These are phyloP conservation scores for Backusella circina DNA, from an alignment of 192 early-diverging fungal genomes.

Conservation along the genomic window DNA sequence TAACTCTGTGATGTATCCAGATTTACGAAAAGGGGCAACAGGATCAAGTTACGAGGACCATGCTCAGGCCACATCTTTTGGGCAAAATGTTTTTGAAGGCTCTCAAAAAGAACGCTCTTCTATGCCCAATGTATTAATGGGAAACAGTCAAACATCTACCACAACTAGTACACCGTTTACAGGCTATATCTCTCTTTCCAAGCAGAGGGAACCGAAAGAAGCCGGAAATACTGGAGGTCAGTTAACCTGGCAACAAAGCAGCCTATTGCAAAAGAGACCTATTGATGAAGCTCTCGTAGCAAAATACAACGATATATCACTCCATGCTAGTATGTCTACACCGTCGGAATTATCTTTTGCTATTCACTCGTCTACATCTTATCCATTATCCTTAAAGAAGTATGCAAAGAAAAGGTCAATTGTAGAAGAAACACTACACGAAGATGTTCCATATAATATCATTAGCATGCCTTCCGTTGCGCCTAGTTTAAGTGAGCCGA, in stretches of 20 bases:
- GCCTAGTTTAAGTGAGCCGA: slow-evolving; percentile 7
- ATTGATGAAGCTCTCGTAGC: neutral
- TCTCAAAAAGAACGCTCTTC: neutral
- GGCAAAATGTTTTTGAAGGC: neutral
- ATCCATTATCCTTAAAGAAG: neutral
- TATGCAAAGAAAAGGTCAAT: neutral
- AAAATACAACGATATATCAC: neutral
- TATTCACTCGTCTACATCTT: neutral
- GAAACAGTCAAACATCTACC: neutral
- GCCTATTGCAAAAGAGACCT: neutral
- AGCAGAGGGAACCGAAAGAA: neutral
- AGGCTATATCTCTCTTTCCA: neutral
- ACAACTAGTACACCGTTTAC: neutral
- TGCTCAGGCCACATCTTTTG: neutral
- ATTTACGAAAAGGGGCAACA: neutral
- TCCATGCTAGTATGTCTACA: neutral
- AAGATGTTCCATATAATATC: neutral
- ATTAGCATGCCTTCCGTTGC: neutral
- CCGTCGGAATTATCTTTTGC: neutral
- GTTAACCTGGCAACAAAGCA: neutral
- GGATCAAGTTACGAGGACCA: neutral
- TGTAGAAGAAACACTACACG: neutral
- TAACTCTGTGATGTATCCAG: neutral
- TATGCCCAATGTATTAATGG: neutral
- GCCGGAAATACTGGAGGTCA: neutral